These are phyloP conservation scores for Coffea canephora DNA, from an alignment of 257 asterid species.

Conservation along the genomic window DNA sequence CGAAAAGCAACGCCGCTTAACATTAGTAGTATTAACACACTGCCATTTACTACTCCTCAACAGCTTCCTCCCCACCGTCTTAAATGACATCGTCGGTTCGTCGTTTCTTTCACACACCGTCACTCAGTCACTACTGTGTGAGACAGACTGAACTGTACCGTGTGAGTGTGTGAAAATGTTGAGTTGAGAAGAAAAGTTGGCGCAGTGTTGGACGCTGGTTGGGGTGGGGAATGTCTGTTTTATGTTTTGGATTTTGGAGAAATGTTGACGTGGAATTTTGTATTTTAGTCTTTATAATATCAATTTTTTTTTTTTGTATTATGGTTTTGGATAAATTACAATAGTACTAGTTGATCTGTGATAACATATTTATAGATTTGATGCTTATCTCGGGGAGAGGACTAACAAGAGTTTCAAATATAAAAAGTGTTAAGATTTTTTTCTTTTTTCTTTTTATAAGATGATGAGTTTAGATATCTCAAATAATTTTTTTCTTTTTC, in stretches of 20 bases:
- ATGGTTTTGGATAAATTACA: background rate
- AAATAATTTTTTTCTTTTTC: no score
- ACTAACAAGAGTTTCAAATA: no score
- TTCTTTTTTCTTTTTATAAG: no score
- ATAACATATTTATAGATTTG: no score
- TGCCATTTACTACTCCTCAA: background rate
- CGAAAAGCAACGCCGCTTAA: slow-evolving; percentile 8
- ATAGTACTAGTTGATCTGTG: background rate
- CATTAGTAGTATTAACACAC: background rate
- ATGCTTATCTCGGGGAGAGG: no score
- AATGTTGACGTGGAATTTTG: slow-evolving; percentile 18
- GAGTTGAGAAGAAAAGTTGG: background rate
- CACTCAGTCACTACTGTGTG: no score
- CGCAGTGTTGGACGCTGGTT: background rate
- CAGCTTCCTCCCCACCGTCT: slow-evolving; percentile 6
- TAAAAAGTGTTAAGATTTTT: no score
- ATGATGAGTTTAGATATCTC: no score
- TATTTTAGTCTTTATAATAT: background rate
- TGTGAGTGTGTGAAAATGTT: background rate
- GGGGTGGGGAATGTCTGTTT: background rate
- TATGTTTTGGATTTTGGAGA: background rate
- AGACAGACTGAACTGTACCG: background rate
- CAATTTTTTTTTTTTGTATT: background rate
- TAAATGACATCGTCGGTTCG: background rate
- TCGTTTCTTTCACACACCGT: background rate